Base-by-base conservation (phyloP, 2,329 filamentous ascomycete genomes). In the Curvularia hawaiiensis region DNA sequence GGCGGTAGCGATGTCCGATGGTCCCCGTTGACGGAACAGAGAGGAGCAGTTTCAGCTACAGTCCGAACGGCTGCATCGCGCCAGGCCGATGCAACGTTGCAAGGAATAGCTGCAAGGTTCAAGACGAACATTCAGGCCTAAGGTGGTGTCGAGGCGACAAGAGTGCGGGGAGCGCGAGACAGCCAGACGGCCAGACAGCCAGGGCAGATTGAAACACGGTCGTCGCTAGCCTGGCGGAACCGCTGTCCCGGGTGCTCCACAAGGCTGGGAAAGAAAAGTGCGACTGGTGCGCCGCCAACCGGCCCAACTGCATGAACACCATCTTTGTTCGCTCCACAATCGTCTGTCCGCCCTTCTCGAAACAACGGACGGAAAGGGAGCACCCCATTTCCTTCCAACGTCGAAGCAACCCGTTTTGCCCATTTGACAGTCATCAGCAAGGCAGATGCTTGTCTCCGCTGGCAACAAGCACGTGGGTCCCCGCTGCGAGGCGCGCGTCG, bases 161-260 rank as follows among this genome's bases (percentile, higher is more conserved):
- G 61, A 61, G 50, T 56, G 61, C 54, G 59, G 61, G 63, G 59
- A 56, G 50, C 20, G 56, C 48, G 39, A 46, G 56, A 61, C 22
- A 26, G 8, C 12, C 40, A 24, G 24, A 24, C 14, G 5, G 22
- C 10, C 39, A 41, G 18, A 41, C 39, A 11, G 22, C 12, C 40
- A 43, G 24, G 40, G 40, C 40, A 56, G 60, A 61, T 55, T 64
- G 59, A 69, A 67, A 65, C 60, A 68, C 56, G 60, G 57, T 61
- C 30, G 50, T 52, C 52, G 63, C 63, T 64, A 65, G 61, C 45
- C 41, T 62, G 67, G 67, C 61, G 46, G 63, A 64, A 66, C 69
- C 69, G 59, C n/a, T 44, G 28, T 33, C 41, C 50, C 57, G 69
- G 59, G 54, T 57, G 43, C 54, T 61, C 67, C 64, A 58, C 52